These are phyloP conservation scores for Choiromyces venosus DNA, from an alignment of 495 filamentous ascomycete species.

Conservation along the genomic window DNA sequence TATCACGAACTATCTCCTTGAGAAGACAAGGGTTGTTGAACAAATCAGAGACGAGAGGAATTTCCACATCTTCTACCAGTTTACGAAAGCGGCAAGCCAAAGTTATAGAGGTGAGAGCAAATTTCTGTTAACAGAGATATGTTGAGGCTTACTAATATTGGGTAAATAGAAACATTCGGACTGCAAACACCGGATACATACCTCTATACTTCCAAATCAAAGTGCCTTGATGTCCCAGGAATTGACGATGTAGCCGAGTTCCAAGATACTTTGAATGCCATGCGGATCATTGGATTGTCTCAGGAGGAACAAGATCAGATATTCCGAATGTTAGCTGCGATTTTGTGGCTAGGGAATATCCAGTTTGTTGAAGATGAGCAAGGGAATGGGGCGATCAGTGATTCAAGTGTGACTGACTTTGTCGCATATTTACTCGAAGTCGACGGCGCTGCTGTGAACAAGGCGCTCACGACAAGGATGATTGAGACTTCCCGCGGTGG, in stretches of 20 bases:
- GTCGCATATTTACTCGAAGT: constrained; percentile 91
- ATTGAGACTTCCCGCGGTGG: constrained; percentile 83
- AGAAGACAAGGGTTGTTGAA: constrained; percentile 91
- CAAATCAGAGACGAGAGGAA: constrained; percentile 95
- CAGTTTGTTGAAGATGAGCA: constrained; percentile 79
- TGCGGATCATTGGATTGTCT: constrained; percentile 85
- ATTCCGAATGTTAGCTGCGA: constrained; percentile 88
- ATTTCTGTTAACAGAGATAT: not conserved
- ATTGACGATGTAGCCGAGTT: constrained; percentile 92
- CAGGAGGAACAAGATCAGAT: constrained; percentile 92
- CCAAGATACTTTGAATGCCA: constrained; percentile 84
- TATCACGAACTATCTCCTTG: constrained; percentile 95
- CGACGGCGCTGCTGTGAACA: constrained; percentile 69
- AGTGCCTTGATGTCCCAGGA: constrained; percentile 87
- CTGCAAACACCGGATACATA: constrained; percentile 90
- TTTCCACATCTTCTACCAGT: constrained; percentile 99
- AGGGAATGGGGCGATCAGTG: constrained; percentile 77
- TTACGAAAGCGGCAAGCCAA: constrained; percentile 85
- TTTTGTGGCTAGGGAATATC: constrained; percentile 94
- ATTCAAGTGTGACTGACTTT: constrained; percentile 88
- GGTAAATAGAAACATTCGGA: constrained; percentile 62
- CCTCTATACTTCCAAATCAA: constrained; percentile 87
- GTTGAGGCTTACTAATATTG: not conserved
- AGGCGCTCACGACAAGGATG: constrained; percentile 82
- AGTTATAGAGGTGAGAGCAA: constrained; percentile 61